A percentile compares a stretch with the other conserved stretches of the same genome.
Evolutionary conservation across 352 stramenopile genomes (phyloP).

Genomic region (Globisporangium cederbergense): DNA sequence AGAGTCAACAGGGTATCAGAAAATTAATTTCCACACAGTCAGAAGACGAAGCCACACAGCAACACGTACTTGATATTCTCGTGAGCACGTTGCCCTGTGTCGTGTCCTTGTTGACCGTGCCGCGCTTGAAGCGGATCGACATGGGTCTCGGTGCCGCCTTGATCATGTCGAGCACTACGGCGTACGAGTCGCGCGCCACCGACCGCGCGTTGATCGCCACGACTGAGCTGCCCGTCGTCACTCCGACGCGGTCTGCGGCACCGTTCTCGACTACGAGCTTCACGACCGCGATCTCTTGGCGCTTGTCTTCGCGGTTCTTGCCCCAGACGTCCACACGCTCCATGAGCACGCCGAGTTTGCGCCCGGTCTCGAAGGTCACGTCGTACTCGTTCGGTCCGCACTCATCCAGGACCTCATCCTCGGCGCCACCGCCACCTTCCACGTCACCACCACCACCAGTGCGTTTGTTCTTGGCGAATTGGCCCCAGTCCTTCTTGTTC

Average conservation of each 20-base stretch:
- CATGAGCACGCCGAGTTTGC: conserved; percentile 82
- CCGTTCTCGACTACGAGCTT: conserved; percentile 82
- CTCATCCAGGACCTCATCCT: conserved; percentile 26
- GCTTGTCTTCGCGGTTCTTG: conserved; percentile 39
- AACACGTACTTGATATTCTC: conserved; percentile 69
- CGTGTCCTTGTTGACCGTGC: conserved; percentile 58
- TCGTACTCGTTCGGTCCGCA: conserved; percentile 67
- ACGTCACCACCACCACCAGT: conserved; percentile 1
- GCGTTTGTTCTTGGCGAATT: conserved; percentile 10
- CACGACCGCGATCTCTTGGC: conserved; percentile 66
- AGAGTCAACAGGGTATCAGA: not conserved
- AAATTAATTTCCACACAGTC: conserved; percentile 9
- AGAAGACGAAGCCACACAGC: not conserved
- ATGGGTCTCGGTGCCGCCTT: conserved; percentile 73
- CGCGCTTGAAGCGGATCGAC: conserved; percentile 68
- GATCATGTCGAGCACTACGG: conserved; percentile 69
- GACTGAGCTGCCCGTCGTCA: conserved; percentile 67
- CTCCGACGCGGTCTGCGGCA: conserved; percentile 60
- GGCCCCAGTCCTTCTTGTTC: conserved; percentile 20
- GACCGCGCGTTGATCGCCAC: conserved; percentile 64
- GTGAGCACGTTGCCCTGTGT: conserved; percentile 70
- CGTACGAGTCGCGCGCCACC: conserved; percentile 56
- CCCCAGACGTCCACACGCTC: conserved; percentile 72
- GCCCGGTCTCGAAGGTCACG: conserved; percentile 68
- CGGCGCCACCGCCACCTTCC: conserved; percentile 4